Percentiles rank a stretch among this genome's conserved stretches.
These are phyloP conservation scores for Pichia eremophila DNA, from an alignment of 805 yeast genomes.

Conservation along the genomic window DNA sequence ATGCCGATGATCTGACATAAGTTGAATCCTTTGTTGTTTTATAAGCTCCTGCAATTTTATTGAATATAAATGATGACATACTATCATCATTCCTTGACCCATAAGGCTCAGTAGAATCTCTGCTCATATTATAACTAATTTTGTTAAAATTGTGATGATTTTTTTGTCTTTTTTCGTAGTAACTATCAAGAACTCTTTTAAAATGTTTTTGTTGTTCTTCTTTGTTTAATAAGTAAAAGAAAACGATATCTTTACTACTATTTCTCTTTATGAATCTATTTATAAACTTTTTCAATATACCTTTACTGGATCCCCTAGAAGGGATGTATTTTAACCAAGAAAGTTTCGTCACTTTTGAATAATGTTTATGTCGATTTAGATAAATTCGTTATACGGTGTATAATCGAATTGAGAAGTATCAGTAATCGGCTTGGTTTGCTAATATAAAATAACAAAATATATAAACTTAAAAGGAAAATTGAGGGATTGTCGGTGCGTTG, in stretches of 20 bases:
- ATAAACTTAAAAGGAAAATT: background rate
- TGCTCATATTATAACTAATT: background rate
- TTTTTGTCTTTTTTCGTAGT: background rate
- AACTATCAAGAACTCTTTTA: conserved; percentile 5
- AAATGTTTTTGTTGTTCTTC: conserved; percentile 13
- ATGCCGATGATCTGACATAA: conserved; percentile 33
- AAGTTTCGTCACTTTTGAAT: background rate
- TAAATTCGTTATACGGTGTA: background rate
- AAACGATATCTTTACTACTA: conserved; percentile 20
- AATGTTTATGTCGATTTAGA: background rate
- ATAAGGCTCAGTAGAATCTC: background rate
- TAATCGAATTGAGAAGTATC: no score
- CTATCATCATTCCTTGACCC: conserved; percentile 12
- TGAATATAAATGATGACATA: conserved; percentile 23
- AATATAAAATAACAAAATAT: no score
- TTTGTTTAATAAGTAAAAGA: conserved; percentile 16
- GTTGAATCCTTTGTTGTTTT: conserved; percentile 39
- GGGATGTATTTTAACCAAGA: conserved; percentile 3
- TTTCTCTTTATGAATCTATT: background rate
- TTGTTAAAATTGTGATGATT: background rate
- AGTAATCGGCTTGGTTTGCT: no score
- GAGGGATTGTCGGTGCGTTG: no score
- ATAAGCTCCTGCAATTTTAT: conserved; percentile 38
- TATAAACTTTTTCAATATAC: background rate
- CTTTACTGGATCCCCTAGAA: background rate